Evolutionary conservation across 768 basidiomycete species (phyloP), one percentile per base, ranked within the genome.

Genomic region (Hericium erinaceus): DNA sequence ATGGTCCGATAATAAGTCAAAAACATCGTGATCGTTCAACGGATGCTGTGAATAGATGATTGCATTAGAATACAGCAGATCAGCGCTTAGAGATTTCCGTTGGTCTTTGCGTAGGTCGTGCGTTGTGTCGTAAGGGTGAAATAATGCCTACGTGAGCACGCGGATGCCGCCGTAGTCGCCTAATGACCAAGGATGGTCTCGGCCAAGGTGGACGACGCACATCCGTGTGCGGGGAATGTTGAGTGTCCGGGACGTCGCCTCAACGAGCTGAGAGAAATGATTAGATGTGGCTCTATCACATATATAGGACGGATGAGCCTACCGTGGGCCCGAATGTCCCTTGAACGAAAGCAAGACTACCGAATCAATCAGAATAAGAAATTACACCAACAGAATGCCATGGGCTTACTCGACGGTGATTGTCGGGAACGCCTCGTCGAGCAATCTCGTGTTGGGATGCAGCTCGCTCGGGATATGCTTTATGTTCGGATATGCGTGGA

Each of bases 361-460:
- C 22, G 10, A 28, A 16, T 22, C 26, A 54, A 46, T 18, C 28
- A 6, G 22, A 10, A 11, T 1, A 9, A 3, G 2, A 3, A 37
- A 16, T 38, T 22, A 48, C 24, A 24, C 16, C 15, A 8, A 15
- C 10, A 11, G 18, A 16, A 54, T 11, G 20, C 6, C 39, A 22
- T 22, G 15, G 15, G 38, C 60, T 20, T 4, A 63, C 62, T 61
- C 62, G 13, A 63, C 55, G 12, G 62, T 61, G 39, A 63, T 61
- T 4, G 57, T 63, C 13, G 62, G 62, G 52, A 63, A 63, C 10
- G 62, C 60, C 41, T 61, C 58, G 22, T 63, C 62, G 13, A 63
- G 60, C 12, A 63, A 53, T n/a, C 58, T 57, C 11, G 62, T 58
- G n/a, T 63, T 61, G 7, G 62, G 62, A 33, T 58, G 60, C 10